These are phyloP conservation scores for Staphylotrichum longicolle DNA, from an alignment of 495 filamentous ascomycete species.

Conservation along the genomic window DNA sequence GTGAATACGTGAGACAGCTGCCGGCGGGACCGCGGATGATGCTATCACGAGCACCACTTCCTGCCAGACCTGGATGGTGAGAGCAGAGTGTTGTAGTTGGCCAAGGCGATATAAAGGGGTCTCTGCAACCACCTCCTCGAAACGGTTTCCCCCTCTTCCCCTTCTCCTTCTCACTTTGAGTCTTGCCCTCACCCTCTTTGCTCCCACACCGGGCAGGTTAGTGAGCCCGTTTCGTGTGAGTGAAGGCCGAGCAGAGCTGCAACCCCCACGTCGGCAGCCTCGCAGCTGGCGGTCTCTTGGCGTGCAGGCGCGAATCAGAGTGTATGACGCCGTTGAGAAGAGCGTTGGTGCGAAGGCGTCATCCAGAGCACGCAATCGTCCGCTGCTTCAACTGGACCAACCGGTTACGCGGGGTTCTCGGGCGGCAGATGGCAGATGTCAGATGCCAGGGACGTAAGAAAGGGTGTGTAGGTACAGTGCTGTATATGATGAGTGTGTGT, in stretches of 20 bases:
- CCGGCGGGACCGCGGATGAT: slow-evolving; percentile 5
- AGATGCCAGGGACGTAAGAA: too few relatives aligned
- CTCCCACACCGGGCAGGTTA: not conserved
- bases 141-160: not conserved
- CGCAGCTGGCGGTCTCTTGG: slow-evolving; percentile 19
- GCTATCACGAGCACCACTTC: slow-evolving; percentile 13
- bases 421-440: not conserved
- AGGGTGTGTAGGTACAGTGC: not conserved
- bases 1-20: slow-evolving; percentile 1
- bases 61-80: not conserved
- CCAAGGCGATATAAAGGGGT: not conserved
- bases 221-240: not conserved
- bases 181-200: not conserved
- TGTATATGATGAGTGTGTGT: too few relatives aligned
- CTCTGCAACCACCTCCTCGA: not conserved
- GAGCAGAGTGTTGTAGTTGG: not conserved
- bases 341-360: slow-evolving; percentile 26
- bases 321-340: slow-evolving; percentile 5
- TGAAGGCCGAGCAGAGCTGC: not conserved
- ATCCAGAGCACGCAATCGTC: slow-evolving; percentile 35
- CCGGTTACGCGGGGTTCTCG: slow-evolving; percentile 6
- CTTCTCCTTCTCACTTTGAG: slow-evolving; percentile 7
- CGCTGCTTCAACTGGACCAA: slow-evolving; percentile 24
- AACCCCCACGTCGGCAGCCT: slow-evolving; percentile 25
- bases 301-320: slow-evolving; percentile 22